These are phyloP conservation scores for Suhomyces coccinellae DNA, from an alignment of 1,139 yeast genomes.

Conservation along the genomic window DNA sequence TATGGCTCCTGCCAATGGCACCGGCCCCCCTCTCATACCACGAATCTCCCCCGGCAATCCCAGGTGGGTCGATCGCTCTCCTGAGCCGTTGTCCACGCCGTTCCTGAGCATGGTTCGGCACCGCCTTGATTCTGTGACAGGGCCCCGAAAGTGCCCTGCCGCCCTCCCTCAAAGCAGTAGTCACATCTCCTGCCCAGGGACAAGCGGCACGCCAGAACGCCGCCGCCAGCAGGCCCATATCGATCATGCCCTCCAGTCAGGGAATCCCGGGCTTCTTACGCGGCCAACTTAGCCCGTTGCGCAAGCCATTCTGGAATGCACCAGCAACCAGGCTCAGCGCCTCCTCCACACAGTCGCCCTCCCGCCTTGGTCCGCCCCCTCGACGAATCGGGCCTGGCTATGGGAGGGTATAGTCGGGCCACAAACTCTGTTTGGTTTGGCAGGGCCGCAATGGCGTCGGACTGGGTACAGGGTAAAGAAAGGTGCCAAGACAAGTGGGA, in stretches of 20 bases:
- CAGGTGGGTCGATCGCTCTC: neutral
- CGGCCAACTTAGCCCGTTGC: neutral
- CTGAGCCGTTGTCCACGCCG: neutral
- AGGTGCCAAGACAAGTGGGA: no score
- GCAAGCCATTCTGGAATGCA: neutral
- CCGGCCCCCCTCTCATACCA: no score
- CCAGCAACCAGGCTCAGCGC: neutral
- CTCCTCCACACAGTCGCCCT: no score
- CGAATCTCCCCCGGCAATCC: no score
- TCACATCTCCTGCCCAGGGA: no score
- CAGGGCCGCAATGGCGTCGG: no score
- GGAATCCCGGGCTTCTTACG: neutral
- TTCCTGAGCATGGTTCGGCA: neutral
- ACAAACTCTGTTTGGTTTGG: no score
- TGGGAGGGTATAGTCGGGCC: neutral
- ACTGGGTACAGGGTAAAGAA: no score
- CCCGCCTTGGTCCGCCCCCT: no score
- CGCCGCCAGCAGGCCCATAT: neutral
- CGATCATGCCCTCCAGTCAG: neutral
- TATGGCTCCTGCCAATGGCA: no score
- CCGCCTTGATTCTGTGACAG: neutral
- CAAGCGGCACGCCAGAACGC: neutral
- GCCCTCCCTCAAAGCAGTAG: neutral
- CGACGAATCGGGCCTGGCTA: neutral
- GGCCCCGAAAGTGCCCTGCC: neutral